These are phyloP conservation scores for slime mould (Dictyostelium discoideum) DNA, from an alignment of 78 protist genomes.

Conservation along the genomic window DNA sequence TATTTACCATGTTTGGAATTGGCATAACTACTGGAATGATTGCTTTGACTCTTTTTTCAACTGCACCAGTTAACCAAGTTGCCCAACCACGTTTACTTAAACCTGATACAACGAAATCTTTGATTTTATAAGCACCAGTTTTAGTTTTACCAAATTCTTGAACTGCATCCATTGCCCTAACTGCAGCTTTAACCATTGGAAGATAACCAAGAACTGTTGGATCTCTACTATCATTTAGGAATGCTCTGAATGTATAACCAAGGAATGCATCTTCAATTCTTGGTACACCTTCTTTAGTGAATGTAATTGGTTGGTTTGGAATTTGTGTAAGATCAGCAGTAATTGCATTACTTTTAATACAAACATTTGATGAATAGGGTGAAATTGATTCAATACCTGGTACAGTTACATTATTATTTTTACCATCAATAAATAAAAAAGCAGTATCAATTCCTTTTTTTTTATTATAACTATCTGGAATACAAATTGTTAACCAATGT, in stretches of 20 bases:
- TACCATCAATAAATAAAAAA: conserved; percentile 43
- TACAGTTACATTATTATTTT: neutral
- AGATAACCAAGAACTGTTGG: neutral
- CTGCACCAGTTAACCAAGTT: conserved; percentile 54
- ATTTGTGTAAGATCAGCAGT: conserved; percentile 50
- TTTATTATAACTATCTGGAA: neutral
- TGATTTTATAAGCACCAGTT: neutral
- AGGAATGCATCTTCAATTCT: conserved; percentile 65
- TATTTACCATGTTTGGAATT: neutral
- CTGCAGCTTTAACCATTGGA: conserved; percentile 3
- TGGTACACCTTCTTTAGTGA: conserved; percentile 14
- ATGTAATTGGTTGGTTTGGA: conserved; percentile 71
- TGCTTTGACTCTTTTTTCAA: conserved; percentile 63
- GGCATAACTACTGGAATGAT: conserved; percentile 66
- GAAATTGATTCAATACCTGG: neutral
- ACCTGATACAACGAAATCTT: conserved; percentile 38
- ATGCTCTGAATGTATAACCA: conserved; percentile 44
- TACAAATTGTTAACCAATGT: conserved; percentile 61
- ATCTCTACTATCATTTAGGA: neutral
- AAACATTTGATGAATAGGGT: neutral
- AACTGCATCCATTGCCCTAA: conserved; percentile 52
- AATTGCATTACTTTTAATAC: neutral
- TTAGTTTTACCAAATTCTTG: conserved; percentile 36
- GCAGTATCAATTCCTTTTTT: neutral
- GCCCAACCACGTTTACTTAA: conserved; percentile 68